phyloP scores from a whole-genome alignment of 202 grass and related monocot genomes.

The Eragrostis tef region DNA sequence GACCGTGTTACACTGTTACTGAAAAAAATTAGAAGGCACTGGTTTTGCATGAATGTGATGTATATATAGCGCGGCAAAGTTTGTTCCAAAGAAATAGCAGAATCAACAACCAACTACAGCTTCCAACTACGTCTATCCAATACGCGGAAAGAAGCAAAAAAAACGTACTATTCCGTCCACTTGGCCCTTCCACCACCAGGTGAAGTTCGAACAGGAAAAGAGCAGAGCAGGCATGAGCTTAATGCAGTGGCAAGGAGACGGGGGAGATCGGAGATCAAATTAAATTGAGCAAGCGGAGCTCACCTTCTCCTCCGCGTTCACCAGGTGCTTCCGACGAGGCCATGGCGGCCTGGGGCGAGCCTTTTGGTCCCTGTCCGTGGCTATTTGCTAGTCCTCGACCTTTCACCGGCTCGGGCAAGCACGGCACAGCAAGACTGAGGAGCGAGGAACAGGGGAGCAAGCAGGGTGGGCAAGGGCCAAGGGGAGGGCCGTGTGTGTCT shows the following conservation, averaged over 20 bases:
- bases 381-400: conserved; percentile 38
- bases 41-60: not conserved
- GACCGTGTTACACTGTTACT: not conserved
- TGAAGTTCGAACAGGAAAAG: conserved; percentile 23
- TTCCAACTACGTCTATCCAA: too few relatives aligned
- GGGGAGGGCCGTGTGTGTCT: conserved; percentile 14
- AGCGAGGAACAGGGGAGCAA: not conserved
- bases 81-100: not conserved
- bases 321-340: conserved; percentile 19
- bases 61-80: not conserved
- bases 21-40: not conserved
- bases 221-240: not conserved
- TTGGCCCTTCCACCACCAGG: not conserved
- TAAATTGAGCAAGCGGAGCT: not conserved
- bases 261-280: not conserved
- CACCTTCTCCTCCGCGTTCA: conserved; percentile 39
- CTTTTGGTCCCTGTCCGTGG: conserved; percentile 16
- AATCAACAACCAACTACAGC: not conserved
- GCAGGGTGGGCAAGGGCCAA: conserved; percentile 4
- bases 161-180: not conserved
- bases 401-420: conserved; percentile 1
- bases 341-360: conserved; percentile 44
- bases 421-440: not conserved
- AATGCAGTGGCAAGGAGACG: conserved; percentile 23
- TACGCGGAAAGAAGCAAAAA: not conserved